Conservation (phyloP, 2,329 filamentous ascomycete species). For the Arachnomyces sp. region DNA sequence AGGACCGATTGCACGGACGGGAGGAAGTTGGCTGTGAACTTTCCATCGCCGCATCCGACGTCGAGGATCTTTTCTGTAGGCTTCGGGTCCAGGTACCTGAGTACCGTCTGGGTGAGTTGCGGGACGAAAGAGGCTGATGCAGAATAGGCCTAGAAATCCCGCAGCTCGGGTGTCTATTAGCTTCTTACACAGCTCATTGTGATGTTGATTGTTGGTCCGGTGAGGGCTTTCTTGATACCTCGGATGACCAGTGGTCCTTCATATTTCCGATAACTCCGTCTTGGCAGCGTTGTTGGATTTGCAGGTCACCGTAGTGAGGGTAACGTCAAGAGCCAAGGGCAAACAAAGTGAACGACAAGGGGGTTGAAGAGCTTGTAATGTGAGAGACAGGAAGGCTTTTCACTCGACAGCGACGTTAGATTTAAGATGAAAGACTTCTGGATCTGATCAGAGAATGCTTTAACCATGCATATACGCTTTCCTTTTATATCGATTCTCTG, state of each 20-base stretch:
- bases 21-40: conserved; percentile 49
- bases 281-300: too few species aligned
- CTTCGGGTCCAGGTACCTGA: conserved; percentile 51
- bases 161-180: conserved; percentile 7
- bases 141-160: conserved; percentile 46
- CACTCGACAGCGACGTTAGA: too few species aligned
- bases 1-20: conserved; percentile 43
- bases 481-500: too few species aligned
- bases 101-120: conserved; percentile 50
- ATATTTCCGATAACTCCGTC: conserved; percentile 2
- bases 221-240: conserved; percentile 18
- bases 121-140: conserved; percentile 57
- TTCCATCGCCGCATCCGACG: conserved; percentile 57
- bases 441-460: too few species aligned
- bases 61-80: conserved; percentile 53
- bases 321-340: too few species aligned
- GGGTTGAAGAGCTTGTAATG: too few species aligned
- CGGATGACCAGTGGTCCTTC: conserved; percentile 32
- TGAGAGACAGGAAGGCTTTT: too few species aligned
- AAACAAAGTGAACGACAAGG: too few species aligned
- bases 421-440: too few species aligned
- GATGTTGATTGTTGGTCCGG: background rate
- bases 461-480: too few species aligned
- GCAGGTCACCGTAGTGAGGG: too few species aligned
- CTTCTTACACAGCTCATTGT: background rate